Conservation (phyloP, 2,329 filamentous ascomycete species). For the Escovopsis sp. region DNA sequence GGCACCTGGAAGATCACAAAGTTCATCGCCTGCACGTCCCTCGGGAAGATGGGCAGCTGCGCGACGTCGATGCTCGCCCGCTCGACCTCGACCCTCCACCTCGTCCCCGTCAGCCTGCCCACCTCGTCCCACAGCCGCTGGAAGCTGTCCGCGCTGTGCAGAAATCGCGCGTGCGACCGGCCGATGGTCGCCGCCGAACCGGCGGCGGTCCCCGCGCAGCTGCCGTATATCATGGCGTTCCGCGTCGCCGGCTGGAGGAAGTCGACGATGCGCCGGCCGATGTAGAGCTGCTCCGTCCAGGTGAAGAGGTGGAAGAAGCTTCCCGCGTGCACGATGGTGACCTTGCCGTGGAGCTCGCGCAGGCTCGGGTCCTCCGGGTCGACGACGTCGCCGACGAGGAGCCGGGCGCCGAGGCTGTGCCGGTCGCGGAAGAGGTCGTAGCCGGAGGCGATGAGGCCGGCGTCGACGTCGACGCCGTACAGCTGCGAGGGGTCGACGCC, state of each 20-base stretch:
- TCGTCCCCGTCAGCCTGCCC: slow-evolving; percentile 30
- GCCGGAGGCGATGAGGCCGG: slow-evolving; percentile 38
- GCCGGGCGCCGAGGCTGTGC: slow-evolving; percentile 27
- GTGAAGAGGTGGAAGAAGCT: slow-evolving; percentile 36
- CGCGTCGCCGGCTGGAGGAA: slow-evolving; percentile 28
- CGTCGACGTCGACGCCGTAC: slow-evolving; percentile 33
- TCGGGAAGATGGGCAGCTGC: slow-evolving; percentile 12
- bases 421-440: slow-evolving; percentile 50
- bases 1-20: slow-evolving; percentile 22
- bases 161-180: slow-evolving; percentile 19
- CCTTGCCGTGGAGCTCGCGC: slow-evolving; percentile 20
- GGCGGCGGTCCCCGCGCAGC: slow-evolving; percentile 29
- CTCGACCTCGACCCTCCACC: slow-evolving; percentile 32
- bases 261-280: slow-evolving; percentile 27
- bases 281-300: slow-evolving; percentile 30
- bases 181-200: slow-evolving; percentile 9
- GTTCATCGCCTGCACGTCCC: slow-evolving; percentile 14
- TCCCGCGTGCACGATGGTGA: slow-evolving; percentile 32
- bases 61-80: slow-evolving; percentile 10
- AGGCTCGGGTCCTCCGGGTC: slow-evolving; percentile 23
- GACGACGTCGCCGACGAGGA: slow-evolving; percentile 36
- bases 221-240: slow-evolving; percentile 33
- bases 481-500: slow-evolving; percentile 32
- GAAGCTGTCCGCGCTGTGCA: slow-evolving; percentile 35
- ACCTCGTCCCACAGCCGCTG: slow-evolving; percentile 38